Percentiles rank a stretch among this genome's conserved stretches.
Conservation (phyloP, 2,329 filamentous ascomycete species). For the Xylaria sp. region DNA sequence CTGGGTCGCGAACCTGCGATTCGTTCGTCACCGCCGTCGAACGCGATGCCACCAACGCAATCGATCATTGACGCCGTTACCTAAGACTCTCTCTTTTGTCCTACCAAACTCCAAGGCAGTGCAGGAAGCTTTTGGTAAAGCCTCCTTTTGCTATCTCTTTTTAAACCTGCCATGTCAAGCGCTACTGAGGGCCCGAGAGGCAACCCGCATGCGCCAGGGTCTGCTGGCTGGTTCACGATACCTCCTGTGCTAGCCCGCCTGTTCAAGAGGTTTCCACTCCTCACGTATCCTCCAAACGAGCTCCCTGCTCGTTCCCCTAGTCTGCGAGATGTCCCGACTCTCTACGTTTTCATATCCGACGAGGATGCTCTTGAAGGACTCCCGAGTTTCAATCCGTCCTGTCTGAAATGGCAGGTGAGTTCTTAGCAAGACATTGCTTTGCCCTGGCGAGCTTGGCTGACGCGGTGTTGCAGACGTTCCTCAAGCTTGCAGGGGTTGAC, state of each 20-base stretch:
- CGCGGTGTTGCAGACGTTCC: constrained; percentile 58
- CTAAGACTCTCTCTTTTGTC: not conserved
- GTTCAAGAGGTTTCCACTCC: constrained; percentile 79
- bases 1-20: not conserved
- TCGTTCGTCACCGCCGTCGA: not conserved
- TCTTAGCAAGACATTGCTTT: not conserved
- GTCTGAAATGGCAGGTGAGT: constrained; percentile 91
- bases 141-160: not conserved
- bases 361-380: constrained; percentile 54
- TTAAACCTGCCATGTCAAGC: constrained; percentile 4
- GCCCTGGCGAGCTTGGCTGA: not conserved
- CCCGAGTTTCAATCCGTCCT: constrained; percentile 86
- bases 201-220: constrained; percentile 21
- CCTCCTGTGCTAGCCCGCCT: constrained; percentile 73
- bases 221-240: constrained; percentile 47
- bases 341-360: constrained; percentile 72
- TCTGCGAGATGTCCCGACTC: constrained; percentile 43
- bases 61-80: not conserved
- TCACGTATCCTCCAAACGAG: constrained; percentile 67
- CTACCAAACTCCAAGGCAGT: not conserved
- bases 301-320: constrained; percentile 51
- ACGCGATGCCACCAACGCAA: not conserved
- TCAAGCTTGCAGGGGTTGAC: constrained; percentile 68
- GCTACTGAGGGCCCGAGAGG: constrained; percentile 6
- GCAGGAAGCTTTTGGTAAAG: not conserved